phyloP scores from a whole-genome alignment of 371 early-diverging fungal species.

The Rhizopus arrhizus region DNA sequence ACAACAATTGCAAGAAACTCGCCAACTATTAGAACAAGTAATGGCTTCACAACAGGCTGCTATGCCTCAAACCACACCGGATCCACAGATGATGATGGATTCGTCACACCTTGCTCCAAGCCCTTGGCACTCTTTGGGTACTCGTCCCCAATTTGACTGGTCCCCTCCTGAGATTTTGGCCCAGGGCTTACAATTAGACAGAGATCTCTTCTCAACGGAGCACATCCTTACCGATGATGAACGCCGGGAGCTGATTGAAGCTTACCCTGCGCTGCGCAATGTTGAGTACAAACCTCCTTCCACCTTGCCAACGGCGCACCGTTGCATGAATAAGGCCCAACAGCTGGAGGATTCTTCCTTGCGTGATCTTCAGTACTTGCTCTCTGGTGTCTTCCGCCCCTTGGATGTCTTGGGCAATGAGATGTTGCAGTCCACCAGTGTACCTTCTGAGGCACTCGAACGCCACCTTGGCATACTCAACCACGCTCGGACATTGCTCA shows the following conservation, averaged over 20 bases:
- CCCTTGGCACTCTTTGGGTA: constrained; percentile 7
- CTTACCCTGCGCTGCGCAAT: constrained; percentile 10
- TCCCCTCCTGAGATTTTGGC: not conserved
- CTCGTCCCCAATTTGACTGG: constrained; percentile 15
- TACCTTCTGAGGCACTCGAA: too few relatives aligned
- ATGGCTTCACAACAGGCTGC: too few relatives aligned
- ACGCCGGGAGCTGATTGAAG: constrained; percentile 12
- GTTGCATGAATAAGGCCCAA: constrained; percentile 11
- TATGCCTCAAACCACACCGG: too few relatives aligned
- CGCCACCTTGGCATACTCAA: too few relatives aligned
- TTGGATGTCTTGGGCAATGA: constrained; percentile 11
- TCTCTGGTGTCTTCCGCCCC: constrained; percentile 19
- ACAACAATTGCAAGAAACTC: too few relatives aligned
- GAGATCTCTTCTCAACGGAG: not conserved
- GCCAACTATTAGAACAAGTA: too few relatives aligned
- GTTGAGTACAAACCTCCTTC: constrained; percentile 15
- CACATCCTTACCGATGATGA: constrained; percentile 5
- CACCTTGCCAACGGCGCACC: constrained; percentile 13
- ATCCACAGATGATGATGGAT: too few relatives aligned
- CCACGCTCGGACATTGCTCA: too few relatives aligned
- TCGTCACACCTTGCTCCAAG: too few relatives aligned
- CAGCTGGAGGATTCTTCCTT: not conserved
- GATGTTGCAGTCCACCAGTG: not conserved
- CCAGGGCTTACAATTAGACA: not conserved
- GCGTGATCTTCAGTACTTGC: constrained; percentile 15